phyloP scores from a whole-genome alignment of 257 asterid species.

The Lycium ferocissimum region DNA sequence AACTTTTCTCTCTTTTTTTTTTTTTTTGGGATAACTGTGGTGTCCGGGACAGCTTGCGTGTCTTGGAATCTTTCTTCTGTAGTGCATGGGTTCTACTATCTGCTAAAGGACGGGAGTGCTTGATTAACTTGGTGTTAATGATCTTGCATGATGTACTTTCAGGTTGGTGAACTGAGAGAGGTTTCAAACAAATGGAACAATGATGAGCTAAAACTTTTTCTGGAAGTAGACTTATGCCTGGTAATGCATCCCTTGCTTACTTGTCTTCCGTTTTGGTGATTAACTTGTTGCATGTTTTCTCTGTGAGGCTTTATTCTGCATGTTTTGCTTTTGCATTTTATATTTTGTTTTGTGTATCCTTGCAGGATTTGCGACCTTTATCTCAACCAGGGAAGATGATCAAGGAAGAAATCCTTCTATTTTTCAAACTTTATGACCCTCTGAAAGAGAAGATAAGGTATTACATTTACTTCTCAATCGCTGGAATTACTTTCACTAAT shows the following conservation, averaged over 20 bases:
- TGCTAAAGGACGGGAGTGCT: background rate
- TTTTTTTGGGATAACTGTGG: too few relatives aligned
- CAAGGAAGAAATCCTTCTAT: slow-evolving; percentile 35
- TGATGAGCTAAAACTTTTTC: slow-evolving; percentile 68
- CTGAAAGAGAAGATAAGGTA: slow-evolving; percentile 46
- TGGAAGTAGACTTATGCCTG: slow-evolving; percentile 74
- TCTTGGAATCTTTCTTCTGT: background rate
- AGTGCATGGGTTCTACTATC: background rate
- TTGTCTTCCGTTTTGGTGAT: slow-evolving; percentile 23
- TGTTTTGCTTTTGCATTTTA: background rate
- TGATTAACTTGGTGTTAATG: slow-evolving; percentile 20
- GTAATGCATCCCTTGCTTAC: slow-evolving; percentile 44
- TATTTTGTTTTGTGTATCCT: background rate
- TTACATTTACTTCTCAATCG: slow-evolving; percentile 23
- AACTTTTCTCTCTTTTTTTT: too few relatives aligned
- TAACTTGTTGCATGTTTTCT: slow-evolving; percentile 8
- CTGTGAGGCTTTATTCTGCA: slow-evolving; percentile 19
- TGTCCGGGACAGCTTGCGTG: too few relatives aligned
- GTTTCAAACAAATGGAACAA: slow-evolving; percentile 64
- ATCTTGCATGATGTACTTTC: slow-evolving; percentile 20
- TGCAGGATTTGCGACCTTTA: slow-evolving; percentile 64
- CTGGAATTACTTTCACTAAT: slow-evolving; percentile 16
- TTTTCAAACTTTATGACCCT: too few relatives aligned
- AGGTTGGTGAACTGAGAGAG: slow-evolving; percentile 83
- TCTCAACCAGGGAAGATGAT: slow-evolving; percentile 67